Conservation (phyloP, 2,329 filamentous ascomycete genomes). For the Aspergillus costaricaensis region DNA sequence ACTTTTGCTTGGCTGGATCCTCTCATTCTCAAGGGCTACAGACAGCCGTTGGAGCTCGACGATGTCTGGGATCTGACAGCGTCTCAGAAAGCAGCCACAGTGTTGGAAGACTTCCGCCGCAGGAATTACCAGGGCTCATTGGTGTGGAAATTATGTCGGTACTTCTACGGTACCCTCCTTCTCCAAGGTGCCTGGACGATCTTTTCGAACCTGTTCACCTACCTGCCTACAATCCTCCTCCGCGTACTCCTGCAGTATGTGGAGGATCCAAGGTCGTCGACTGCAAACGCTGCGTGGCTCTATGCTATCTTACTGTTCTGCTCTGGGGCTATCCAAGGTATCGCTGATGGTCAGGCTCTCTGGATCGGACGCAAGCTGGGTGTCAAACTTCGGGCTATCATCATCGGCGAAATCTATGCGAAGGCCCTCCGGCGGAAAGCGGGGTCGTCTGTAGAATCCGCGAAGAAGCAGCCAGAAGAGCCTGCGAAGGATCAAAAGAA, state of each 20-base stretch:
- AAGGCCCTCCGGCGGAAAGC: constrained; percentile 92
- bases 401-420: constrained; percentile 95
- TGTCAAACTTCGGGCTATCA: constrained; percentile 87
- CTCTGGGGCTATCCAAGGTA: constrained; percentile 76
- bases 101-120: constrained; percentile 81
- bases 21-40: constrained; percentile 87
- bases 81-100: constrained; percentile 79
- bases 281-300: constrained; percentile 88
- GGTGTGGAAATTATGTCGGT: constrained; percentile 76
- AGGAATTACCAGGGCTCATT: constrained; percentile 79
- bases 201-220: constrained; percentile 79
- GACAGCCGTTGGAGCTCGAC: constrained; percentile 75
- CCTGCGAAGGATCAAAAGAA: constrained; percentile 40
- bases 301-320: constrained; percentile 89
- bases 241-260: constrained; percentile 92
- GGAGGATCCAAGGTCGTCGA: constrained; percentile 74
- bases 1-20: constrained; percentile 91
- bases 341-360: constrained; percentile 81
- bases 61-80: constrained; percentile 91
- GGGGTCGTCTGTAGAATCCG: constrained; percentile 72
- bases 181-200: constrained; percentile 79
- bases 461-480: constrained; percentile 63
- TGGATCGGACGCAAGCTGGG: constrained; percentile 95
- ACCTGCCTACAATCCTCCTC: constrained; percentile 85
- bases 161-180: constrained; percentile 76